Evolutionary conservation across 1,139 yeast genomes (phyloP), one percentile per base, ranked within the genome.

Genomic region (Scheffersomyces titani): DNA sequence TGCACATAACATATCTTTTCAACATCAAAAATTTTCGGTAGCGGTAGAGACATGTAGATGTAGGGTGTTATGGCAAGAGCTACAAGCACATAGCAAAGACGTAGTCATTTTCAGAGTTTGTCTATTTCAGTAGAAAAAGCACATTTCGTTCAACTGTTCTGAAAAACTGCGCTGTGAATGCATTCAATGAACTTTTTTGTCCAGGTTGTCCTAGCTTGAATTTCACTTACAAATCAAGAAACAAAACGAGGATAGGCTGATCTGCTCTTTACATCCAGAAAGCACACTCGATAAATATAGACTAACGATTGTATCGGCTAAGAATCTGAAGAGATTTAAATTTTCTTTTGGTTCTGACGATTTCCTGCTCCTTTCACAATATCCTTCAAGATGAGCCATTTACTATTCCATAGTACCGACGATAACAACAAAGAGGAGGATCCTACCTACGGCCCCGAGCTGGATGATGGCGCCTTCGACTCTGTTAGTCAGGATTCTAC

Each of bases 351-450:
- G 9, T 30, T 22, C 13, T 30, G 40, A 30, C 40, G 13, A 6
- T 4, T 30, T 30, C 13, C 40, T 30, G 40, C 16, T 30, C 13
- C 24, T 22, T 30, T 3, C 5, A 30, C 16, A 30, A 30, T 30
- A 11, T 30, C 13, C 9, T 11, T 7, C 9, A 30, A 30, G 44
- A 70, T 70, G 74, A 70, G 72, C 62, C 63, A 70, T 57, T 60
- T 70, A 53, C 60, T 70, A 57, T 70, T 64, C 57, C 70, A 67
- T 47, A 65, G 65, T 52, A 61, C 59, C 58, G 65, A 63, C 51
- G 54, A 54, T 16, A 55, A 54, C 49, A 30, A 6, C 40, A 30
- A 30, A 30, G 40, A 30, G 16, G 40, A 30, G 40, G 40, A 30
- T 30, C 40, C 40, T 30, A 30, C 13, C 16, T 30, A 30, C 40